Percentiles rank a stretch among this genome's conserved stretches.
Conservation (phyloP, 2,329 filamentous ascomycete genomes). For the Sarocladiaceae sp. region DNA sequence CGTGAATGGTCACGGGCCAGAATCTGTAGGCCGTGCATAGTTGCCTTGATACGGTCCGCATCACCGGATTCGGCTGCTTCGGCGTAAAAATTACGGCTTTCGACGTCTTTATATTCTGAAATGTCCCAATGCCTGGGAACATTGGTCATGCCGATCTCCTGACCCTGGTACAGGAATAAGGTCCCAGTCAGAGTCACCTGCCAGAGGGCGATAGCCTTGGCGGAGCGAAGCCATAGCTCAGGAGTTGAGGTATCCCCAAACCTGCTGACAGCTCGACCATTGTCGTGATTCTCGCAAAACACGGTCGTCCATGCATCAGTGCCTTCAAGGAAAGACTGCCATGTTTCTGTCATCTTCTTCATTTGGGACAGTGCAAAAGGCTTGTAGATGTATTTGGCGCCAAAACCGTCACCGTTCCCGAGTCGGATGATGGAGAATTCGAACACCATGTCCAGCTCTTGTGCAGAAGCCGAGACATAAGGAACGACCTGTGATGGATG, state of each 20-base stretch:
- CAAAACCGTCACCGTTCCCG: constrained; percentile 39
- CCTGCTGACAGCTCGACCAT: constrained; percentile 49
- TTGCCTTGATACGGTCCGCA: constrained; percentile 32
- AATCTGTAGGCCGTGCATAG: constrained; percentile 45
- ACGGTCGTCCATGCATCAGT: constrained; percentile 52
- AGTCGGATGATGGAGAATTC: constrained; percentile 52
- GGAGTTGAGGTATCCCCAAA: constrained; percentile 42
- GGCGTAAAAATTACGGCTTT: constrained; percentile 44
- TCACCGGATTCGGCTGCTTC: constrained; percentile 32
- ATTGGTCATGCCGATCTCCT: constrained; percentile 57
- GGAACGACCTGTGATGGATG: constrained; percentile 43
- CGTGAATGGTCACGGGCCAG: constrained; percentile 59
- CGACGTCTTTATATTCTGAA: constrained; percentile 48
- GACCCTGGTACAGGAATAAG: constrained; percentile 53
- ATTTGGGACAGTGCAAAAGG: constrained; percentile 38
- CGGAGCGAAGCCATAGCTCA: constrained; percentile 35
- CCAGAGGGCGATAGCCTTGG: constrained; percentile 48
- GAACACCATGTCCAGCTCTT: constrained; percentile 57
- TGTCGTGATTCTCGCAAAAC: constrained; percentile 60
- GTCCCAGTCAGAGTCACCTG: constrained; percentile 45
- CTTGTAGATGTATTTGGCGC: constrained; percentile 43
- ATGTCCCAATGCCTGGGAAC: constrained; percentile 44
- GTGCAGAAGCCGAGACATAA: constrained; percentile 46
- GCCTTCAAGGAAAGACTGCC: constrained; percentile 42
- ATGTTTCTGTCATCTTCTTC: constrained; percentile 36